Base-by-base conservation (phyloP, 208 protist species). In the Strigomonas culicis region DNA sequence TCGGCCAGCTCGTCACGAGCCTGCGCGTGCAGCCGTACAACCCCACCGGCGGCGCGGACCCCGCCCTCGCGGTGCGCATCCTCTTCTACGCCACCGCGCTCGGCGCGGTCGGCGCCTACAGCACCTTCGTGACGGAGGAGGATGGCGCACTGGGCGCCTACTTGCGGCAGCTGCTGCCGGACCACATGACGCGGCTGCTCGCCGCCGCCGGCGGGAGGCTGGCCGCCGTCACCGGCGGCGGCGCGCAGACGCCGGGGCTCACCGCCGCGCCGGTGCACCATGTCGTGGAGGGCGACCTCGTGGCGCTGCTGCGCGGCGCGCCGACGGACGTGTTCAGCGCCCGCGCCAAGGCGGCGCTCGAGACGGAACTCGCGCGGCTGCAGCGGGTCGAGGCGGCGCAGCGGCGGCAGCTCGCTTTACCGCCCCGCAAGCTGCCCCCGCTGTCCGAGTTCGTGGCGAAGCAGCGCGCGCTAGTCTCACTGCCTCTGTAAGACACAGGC, bases 131-230 rank as follows among this genome's bases (percentile, higher is more conserved):
- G 24, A 53, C 66, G 1, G 82, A 94, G 34, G 85, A 87, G 24
- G 88, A 94, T 47, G 88, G 72, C 22, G 83, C 80, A 0, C 50
- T 92, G 13, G 88, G 77, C 15, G 88, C 82, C 15, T 84, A 92
- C 58, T 32, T 79, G 43, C 81, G 85, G 7, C 52, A n/a, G 27
- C 22, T 28, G 22, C 52, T 58, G 25, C 52, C 30, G 4, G 22
- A 8, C 1, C 73, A 92, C 68, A 46, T 77, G 25, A 74, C 72
- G 3, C 75, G 69, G 24, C 53, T 80, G 2, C 68, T 88, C 21
- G 49, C 64, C 2, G 58, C 70, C 22, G 62, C 73, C 17, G 65
- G 60, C 22, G 63, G 63, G 3, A 19, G 2, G 28, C 58, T 58
- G 46, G 53, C 66, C 0, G 28, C 41, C 10, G 31, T 55, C 15